Conservation (phyloP, 345 rosid species). For the Stellera chamaejasme region DNA sequence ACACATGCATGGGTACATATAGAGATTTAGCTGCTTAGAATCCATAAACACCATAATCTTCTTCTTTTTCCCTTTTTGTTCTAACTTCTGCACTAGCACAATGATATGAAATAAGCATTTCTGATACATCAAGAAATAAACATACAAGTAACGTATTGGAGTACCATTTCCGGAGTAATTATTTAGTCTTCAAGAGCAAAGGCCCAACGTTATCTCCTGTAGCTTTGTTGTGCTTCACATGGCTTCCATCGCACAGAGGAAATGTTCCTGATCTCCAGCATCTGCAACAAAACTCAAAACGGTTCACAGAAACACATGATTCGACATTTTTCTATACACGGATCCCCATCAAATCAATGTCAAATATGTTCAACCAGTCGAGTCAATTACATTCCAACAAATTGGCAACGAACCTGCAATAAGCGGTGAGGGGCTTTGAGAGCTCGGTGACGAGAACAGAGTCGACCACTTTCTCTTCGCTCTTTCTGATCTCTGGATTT, state of each 20-base stretch:
- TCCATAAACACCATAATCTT: too few species aligned
- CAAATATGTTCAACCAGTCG: too few species aligned
- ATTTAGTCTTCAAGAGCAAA: constrained; percentile 42
- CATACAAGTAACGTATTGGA: too few species aligned
- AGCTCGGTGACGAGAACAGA: constrained; percentile 67
- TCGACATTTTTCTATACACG: not conserved
- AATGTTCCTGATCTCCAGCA: constrained; percentile 95
- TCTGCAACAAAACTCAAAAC: constrained; percentile 22
- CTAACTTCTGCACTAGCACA: too few species aligned
- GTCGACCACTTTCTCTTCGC: constrained; percentile 85
- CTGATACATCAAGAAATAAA: too few species aligned
- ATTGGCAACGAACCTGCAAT: constrained; percentile 51
- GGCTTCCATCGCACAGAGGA: constrained; percentile 86
- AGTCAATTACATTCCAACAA: not conserved
- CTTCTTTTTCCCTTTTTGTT: too few species aligned
- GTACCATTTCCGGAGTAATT: not conserved
- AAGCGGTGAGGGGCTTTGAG: constrained; percentile 71
- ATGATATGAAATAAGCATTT: too few species aligned
- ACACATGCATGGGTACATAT: too few species aligned
- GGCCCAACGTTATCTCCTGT: constrained; percentile 91
- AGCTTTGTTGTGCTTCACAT: constrained; percentile 92
- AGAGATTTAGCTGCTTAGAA: too few species aligned
- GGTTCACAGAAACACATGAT: not conserved
- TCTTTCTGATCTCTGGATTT: constrained; percentile 72
- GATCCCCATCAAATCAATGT: not conserved